These are phyloP conservation scores for Pyrrhoderma lamaoense DNA, from an alignment of 1,284 basidiomycete species.

Conservation along the genomic window DNA sequence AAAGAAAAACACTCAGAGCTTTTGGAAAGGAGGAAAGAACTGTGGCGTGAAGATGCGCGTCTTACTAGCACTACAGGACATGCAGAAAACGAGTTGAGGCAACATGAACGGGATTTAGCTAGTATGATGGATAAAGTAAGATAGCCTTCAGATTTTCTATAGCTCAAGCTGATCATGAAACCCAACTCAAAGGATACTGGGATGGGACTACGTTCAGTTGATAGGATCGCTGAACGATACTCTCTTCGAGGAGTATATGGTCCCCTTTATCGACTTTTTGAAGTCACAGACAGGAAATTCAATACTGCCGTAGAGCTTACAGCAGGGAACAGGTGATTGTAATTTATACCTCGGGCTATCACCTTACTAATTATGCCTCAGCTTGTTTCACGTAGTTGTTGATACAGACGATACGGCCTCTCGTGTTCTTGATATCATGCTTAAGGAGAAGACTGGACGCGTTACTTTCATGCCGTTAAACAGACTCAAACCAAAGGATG, in stretches of 20 bases:
- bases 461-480: slow-evolving; percentile 99
- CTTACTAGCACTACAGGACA: slow-evolving; percentile 70
- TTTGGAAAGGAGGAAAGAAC: slow-evolving; percentile 79
- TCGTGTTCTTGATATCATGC: slow-evolving; percentile 85
- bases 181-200: slow-evolving; percentile 91
- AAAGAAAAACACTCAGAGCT: slow-evolving; percentile 70
- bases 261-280: slow-evolving; percentile 90
- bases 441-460: slow-evolving; percentile 85
- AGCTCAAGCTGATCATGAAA: too few species aligned
- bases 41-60: slow-evolving; percentile 95
- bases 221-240: slow-evolving; percentile 70
- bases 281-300: slow-evolving; percentile 84
- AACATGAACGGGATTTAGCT: slow-evolving; percentile 73
- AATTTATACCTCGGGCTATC: slow-evolving; percentile 2
- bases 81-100: slow-evolving; percentile 74
- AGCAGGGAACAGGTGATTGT: slow-evolving; percentile 78
- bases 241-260: slow-evolving; percentile 82
- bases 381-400: slow-evolving; percentile 96
- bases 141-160: too few species aligned
- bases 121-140: slow-evolving; percentile 92
- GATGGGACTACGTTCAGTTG: slow-evolving; percentile 78
- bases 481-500: slow-evolving; percentile 78
- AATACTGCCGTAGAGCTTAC: slow-evolving; percentile 93
- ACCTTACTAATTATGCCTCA: slow-evolving; percentile 27
- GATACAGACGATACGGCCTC: slow-evolving; percentile 92